Evolutionary conservation across 768 basidiomycete genomes (phyloP).

Genomic region (Sarcomyxa edulis): DNA sequence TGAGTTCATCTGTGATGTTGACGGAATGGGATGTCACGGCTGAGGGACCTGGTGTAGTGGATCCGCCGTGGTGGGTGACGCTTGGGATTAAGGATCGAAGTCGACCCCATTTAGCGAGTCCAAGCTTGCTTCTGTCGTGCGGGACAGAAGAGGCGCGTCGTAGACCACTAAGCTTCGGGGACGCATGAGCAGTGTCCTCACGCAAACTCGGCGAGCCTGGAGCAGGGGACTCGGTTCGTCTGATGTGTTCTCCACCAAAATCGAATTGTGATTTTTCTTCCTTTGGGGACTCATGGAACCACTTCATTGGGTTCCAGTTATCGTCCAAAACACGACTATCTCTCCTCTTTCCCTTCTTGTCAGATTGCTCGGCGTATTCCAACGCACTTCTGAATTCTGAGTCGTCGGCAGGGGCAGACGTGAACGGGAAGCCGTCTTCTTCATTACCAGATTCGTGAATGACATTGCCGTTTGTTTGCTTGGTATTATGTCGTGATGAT

Average conservation of each 20-base stretch:
- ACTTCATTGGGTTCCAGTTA: constrained; percentile 47
- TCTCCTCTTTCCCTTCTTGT: constrained; percentile 51
- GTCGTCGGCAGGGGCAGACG: constrained; percentile 20
- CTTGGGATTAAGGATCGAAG: constrained; percentile 64
- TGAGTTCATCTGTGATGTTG: constrained; percentile 79
- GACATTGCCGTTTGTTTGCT: constrained; percentile 18
- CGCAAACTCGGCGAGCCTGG: neutral
- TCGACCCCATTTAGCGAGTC: constrained; percentile 51
- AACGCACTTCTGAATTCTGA: constrained; percentile 60
- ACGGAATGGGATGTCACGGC: constrained; percentile 49
- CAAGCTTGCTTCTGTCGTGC: constrained; percentile 16
- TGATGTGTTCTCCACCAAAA: constrained; percentile 10
- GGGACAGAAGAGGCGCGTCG: constrained; percentile 31
- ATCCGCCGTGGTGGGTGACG: constrained; percentile 32
- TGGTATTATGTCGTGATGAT: constrained; percentile 18
- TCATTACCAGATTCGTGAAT: constrained; percentile 28
- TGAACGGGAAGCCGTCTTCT: constrained; percentile 22
- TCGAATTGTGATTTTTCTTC: constrained; percentile 38
- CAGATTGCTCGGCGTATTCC: constrained; percentile 42
- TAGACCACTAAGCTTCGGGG: neutral
- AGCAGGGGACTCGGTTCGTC: neutral
- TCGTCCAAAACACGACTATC: constrained; percentile 45
- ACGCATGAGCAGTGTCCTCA: neutral
- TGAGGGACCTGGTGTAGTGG: constrained; percentile 35
- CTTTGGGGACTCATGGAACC: constrained; percentile 48